Conservation (phyloP, 2,329 filamentous ascomycete genomes). For the Phialocephala subalpina region DNA sequence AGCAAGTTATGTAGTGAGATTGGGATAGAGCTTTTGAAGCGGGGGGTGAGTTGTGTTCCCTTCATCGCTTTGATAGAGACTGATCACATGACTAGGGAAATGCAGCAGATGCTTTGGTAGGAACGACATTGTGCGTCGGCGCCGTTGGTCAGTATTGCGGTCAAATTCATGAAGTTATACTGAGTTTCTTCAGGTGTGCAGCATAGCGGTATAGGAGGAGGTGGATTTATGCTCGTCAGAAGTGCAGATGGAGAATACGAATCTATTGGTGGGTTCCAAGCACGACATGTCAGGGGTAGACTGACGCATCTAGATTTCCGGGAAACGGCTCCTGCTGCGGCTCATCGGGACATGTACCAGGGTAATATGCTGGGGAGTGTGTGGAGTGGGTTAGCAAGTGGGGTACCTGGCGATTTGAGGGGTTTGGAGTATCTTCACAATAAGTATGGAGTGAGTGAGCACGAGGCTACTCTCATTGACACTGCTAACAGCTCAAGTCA, state of each 20-base stretch:
- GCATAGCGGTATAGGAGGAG: constrained; percentile 85
- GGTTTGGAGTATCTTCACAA: constrained; percentile 82
- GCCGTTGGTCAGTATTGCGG: constrained; percentile 60
- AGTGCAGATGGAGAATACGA: constrained; percentile 79
- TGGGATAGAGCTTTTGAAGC: constrained; percentile 57
- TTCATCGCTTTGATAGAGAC: background rate
- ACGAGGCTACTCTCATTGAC: background rate
- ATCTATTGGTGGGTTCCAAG: constrained; percentile 59
- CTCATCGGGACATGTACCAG: constrained; percentile 85
- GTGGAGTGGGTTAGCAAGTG: constrained; percentile 75
- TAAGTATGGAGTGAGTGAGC: constrained; percentile 65
- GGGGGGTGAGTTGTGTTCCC: constrained; percentile 48
- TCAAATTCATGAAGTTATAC: background rate
- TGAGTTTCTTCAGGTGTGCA: constrained; percentile 64
- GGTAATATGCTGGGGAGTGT: constrained; percentile 73
- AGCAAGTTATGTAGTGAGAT: constrained; percentile 59
- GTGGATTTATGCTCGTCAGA: constrained; percentile 88
- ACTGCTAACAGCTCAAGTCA: constrained; percentile 42
- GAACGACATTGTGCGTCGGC: constrained; percentile 78
- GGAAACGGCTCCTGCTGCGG: constrained; percentile 84
- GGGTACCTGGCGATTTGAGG: constrained; percentile 77
- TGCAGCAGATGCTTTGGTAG: constrained; percentile 79
- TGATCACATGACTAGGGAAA: constrained; percentile 59
- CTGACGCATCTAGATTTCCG: constrained; percentile 70
- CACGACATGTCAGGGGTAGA: background rate